phyloP scores from a whole-genome alignment of 768 basidiomycete genomes.

The Xanthoconium stramineum region DNA sequence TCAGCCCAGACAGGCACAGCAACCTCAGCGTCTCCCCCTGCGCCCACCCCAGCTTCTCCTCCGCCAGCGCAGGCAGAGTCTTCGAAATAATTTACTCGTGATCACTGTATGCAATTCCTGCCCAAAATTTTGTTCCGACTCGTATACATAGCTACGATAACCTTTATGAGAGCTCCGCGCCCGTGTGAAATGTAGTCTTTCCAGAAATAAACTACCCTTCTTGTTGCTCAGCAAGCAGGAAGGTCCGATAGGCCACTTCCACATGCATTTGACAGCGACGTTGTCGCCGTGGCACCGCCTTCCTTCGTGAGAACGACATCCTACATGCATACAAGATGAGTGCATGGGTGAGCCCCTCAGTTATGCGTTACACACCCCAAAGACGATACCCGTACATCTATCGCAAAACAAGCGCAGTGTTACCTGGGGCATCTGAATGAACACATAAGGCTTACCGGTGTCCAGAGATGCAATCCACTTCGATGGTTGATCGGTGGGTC shows the following conservation, averaged over 20 bases:
- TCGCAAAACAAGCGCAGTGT: neutral
- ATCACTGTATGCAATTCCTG: neutral
- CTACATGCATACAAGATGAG: neutral
- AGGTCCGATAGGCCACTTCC: slow-evolving; percentile 1
- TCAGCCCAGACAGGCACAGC: neutral
- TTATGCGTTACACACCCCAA: slow-evolving; percentile 7
- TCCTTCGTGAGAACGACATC: slow-evolving; percentile 8
- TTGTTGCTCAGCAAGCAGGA: neutral
- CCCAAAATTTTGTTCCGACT: neutral
- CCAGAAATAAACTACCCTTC: neutral
- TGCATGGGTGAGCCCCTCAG: neutral
- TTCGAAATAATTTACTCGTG: slow-evolving; percentile 1
- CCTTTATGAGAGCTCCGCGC: neutral
- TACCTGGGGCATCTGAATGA: neutral
- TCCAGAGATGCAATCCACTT: neutral
- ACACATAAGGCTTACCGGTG: neutral
- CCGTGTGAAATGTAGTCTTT: neutral
- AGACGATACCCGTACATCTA: slow-evolving; percentile 1
- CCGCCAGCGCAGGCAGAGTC: slow-evolving; percentile 10
- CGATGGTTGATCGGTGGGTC: neutral
- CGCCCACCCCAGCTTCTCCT: slow-evolving; percentile 2
- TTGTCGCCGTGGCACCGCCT: neutral
- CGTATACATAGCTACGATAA: slow-evolving; percentile 6
- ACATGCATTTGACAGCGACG: slow-evolving; percentile 3
- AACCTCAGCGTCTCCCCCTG: slow-evolving; percentile 12